These are phyloP conservation scores for Cantharellus anzutake DNA, from an alignment of 768 basidiomycete genomes.

Conservation along the genomic window DNA sequence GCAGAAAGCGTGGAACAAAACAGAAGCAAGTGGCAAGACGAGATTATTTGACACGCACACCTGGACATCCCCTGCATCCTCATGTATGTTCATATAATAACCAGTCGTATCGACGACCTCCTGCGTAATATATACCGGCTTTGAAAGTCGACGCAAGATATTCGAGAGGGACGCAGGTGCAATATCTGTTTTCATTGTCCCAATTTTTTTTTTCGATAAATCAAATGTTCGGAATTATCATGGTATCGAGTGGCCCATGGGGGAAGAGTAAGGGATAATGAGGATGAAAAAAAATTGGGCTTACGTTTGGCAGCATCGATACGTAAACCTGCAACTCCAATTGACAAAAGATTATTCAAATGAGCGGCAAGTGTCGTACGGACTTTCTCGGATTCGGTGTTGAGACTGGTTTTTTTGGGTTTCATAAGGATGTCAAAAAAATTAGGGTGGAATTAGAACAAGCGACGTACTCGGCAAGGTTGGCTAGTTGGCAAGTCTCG, in stretches of 20 bases:
- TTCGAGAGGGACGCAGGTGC: not conserved
- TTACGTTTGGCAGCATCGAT: constrained; percentile 30
- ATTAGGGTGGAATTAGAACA: not conserved
- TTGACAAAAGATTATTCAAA: constrained; percentile 37
- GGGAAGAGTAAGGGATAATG: too few species aligned
- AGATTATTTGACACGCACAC: not conserved
- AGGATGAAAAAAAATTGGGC: not conserved
- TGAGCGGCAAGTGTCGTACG: constrained; percentile 34
- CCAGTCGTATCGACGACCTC: not conserved
- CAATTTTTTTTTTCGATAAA: not conserved
- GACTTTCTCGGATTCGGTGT: constrained; percentile 43
- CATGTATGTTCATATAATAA: not conserved
- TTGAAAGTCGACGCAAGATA: not conserved
- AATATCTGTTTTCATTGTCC: not conserved
- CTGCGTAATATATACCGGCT: not conserved
- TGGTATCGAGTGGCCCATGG: too few species aligned
- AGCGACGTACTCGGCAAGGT: constrained; percentile 30
- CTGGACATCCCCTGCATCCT: not conserved
- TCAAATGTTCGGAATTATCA: not conserved
- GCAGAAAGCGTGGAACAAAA: not conserved
- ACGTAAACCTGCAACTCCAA: constrained; percentile 40
- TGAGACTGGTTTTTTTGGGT: constrained; percentile 21
- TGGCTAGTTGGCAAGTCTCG: constrained; percentile 30
- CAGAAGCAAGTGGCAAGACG: not conserved
- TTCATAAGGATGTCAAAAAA: not conserved